phyloP scores from a whole-genome alignment of 139 green algal species.

The Raphidocelis subcapitata region DNA sequence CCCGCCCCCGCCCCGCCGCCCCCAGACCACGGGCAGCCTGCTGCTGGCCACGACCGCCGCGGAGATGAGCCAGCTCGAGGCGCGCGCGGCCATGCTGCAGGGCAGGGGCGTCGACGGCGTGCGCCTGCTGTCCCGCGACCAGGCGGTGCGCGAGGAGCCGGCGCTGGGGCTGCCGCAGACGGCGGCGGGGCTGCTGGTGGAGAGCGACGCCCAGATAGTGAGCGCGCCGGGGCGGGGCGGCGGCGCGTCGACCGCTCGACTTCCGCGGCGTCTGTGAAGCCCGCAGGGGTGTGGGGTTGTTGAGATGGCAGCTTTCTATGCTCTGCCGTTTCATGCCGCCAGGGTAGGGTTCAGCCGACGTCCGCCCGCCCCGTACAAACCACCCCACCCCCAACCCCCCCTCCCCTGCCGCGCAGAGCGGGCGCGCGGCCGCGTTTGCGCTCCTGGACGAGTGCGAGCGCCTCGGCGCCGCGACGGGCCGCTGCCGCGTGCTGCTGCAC shows the following conservation, averaged over 20 bases:
- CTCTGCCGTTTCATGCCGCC: too few species aligned
- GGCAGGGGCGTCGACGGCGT: constrained; percentile 28
- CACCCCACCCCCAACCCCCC: too few species aligned
- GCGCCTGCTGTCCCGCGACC: constrained; percentile 2
- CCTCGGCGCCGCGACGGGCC: not conserved
- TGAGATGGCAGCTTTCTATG: too few species aligned
- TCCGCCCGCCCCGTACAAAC: too few species aligned
- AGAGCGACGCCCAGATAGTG: constrained; percentile 48
- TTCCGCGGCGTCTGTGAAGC: too few species aligned
- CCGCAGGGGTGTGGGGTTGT: too few species aligned
- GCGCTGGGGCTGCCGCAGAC: constrained; percentile 30
- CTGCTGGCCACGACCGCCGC: constrained; percentile 44
- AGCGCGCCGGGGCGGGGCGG: too few species aligned
- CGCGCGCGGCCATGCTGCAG: constrained; percentile 31
- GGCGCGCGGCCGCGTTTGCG: constrained; percentile 41
- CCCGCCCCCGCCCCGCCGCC: too few species aligned
- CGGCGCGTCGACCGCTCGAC: too few species aligned
- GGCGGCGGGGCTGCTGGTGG: constrained; percentile 37
- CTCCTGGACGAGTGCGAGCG: constrained; percentile 49
- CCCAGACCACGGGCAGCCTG: constrained; percentile 56
- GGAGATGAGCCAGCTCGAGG: constrained; percentile 42
- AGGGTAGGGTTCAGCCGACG: too few species aligned
- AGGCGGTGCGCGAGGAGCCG: constrained; percentile 41
- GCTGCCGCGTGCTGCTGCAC: constrained; percentile 17
- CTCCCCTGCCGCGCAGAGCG: constrained; percentile 55